Evolutionary conservation across 441 rosid species (phyloP).

Genomic region (Geranium incanum): DNA sequence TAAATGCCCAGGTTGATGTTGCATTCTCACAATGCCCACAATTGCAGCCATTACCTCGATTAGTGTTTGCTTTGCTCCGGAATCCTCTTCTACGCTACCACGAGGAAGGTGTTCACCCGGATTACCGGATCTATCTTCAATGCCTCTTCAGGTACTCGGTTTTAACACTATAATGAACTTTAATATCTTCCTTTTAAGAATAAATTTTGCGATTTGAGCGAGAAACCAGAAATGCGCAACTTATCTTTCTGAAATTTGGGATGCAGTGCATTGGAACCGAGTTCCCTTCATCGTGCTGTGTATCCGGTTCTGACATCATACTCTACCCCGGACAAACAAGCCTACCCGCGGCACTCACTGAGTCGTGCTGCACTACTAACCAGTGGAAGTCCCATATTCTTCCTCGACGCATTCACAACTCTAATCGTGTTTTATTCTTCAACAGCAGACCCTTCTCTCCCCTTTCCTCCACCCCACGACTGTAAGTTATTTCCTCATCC

Average conservation of each 20-base stretch:
- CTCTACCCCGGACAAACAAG: conserved; percentile 71
- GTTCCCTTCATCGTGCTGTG: conserved; percentile 79
- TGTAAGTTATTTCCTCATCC: conserved; percentile 43
- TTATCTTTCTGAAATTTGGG: conserved; percentile 15
- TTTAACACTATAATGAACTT: background rate
- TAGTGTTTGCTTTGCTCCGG: conserved; percentile 87
- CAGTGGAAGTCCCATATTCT: conserved; percentile 91
- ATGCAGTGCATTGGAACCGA: conserved; percentile 78
- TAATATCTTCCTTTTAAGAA: conserved; percentile 1
- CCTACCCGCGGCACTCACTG: conserved; percentile 86
- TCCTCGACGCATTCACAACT: conserved; percentile 86
- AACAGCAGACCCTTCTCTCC: conserved; percentile 69
- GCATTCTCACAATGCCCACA: conserved; percentile 89
- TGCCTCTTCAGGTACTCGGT: conserved; percentile 83
- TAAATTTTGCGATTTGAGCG: background rate
- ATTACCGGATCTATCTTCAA: conserved; percentile 81
- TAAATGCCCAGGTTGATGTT: conserved; percentile 63
- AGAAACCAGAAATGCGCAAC: background rate
- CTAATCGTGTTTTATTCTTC: conserved; percentile 85
- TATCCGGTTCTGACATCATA: conserved; percentile 74
- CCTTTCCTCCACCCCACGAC: conserved; percentile 92
- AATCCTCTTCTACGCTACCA: conserved; percentile 88
- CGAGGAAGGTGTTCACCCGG: conserved; percentile 98
- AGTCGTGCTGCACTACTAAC: conserved; percentile 88
- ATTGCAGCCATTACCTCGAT: conserved; percentile 69